Base-by-base conservation (phyloP, 306 rosid species). In the Glycyrrhiza uralensis region DNA sequence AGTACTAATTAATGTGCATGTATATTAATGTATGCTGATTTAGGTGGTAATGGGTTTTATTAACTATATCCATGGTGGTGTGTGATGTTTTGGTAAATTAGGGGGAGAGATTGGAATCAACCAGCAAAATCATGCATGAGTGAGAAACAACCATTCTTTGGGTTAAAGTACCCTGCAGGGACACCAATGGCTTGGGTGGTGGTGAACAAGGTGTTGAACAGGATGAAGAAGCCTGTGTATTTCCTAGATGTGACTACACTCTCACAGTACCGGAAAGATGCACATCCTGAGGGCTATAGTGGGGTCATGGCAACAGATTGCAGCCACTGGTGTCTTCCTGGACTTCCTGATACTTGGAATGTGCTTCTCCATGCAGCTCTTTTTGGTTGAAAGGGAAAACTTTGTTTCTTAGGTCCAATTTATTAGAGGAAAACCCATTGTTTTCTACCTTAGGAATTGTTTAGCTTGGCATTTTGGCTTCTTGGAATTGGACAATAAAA, bases 291-390 rank as follows among this genome's bases (percentile, higher is more conserved):
- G 4, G 87, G 76, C 0, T 94, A 86, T 4, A 88, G 97, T 66
- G 91, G 95, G 2, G 78, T 80, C 26, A 3, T 80, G 55, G 59
- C 83, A 9, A 85, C 74, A 1, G 99, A 94, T 69, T 94, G 99
- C 63, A 94, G 99, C 76, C 99, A 94, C 6, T 94, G 99, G 99
- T 94, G 99, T 55, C 96, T 94, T 45, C 99, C 99, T 0, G 99
- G 99, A 0, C 77, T 94, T 39, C 96, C 99, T 8, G 99, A 94
- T 76, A 94, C 99, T 17, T 94, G 99, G 99, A 94, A 94, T 52
- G 69, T 85, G 69, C 92, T 94, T 39, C 82, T 94, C 0, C 90
- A 91, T 75, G 97, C 96, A 0, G 72, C 86, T 65, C 93, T 94
- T 23, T 91, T 94, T 76, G 55, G 69, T 55, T 92, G 79, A 86